Percentiles rank a stretch among this genome's conserved stretches.
Evolutionary conservation across 208 protist species (phyloP).

Genomic region (Acanthamoeba triangularis): DNA sequence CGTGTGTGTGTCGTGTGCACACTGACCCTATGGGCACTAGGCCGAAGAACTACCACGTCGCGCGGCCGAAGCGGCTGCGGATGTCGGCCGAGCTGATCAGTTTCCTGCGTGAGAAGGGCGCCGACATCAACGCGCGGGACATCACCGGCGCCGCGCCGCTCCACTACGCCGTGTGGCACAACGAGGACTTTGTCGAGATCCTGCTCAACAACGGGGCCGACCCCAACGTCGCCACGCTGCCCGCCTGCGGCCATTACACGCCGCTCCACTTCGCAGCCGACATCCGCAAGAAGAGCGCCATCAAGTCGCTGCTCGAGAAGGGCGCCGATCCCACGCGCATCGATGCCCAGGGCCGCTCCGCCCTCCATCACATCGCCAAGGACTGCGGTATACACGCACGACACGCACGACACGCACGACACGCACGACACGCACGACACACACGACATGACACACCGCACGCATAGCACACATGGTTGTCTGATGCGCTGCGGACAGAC

Average conservation of each 20-base stretch:
- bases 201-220: constrained; percentile 41
- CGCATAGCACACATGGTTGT: background rate
- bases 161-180: constrained; percentile 42
- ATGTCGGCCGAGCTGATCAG: constrained; percentile 1
- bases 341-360: background rate
- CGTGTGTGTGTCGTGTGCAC: too few species aligned
- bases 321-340: constrained; percentile 37
- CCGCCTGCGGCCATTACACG: background rate
- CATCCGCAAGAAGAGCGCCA: background rate
- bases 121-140: constrained; percentile 47
- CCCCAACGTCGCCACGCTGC: background rate
- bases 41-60: constrained; percentile 25
- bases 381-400: background rate
- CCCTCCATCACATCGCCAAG: constrained; percentile 20
- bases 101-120: constrained; percentile 7
- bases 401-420: background rate
- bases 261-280: constrained; percentile 52
- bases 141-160: constrained; percentile 13
- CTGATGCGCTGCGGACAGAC: background rate
- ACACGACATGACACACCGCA: too few species aligned
- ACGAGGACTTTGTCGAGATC: constrained; percentile 23
- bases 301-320: constrained; percentile 37
- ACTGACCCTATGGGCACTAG: background rate
- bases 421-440: too few species aligned
- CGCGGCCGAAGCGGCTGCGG: background rate